Evolutionary conservation across 2,329 filamentous ascomycete species (phyloP), one percentile per base, ranked within the genome.

Genomic region (Aspergillus amoenus): DNA sequence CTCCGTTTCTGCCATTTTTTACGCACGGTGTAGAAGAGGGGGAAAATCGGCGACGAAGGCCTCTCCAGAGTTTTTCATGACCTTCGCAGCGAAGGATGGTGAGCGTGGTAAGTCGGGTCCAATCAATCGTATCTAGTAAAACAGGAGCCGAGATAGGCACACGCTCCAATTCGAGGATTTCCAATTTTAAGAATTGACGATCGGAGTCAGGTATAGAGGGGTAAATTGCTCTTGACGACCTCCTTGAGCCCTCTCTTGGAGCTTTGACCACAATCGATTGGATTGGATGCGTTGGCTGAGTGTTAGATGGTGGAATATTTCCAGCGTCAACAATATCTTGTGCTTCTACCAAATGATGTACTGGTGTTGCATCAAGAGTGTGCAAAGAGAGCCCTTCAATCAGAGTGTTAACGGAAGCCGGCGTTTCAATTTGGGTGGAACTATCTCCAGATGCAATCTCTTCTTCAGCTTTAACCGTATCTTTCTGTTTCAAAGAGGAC

Each of bases 61-160:
- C 82, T 66, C 86, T 88, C 90, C 90, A 94, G 2, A 94, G 78
- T 56, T 83, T 82, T 58, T 93, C 89, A 66, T 91, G 86, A 52
- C 89, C 84, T 34, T 81, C 79, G 68, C 90, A 94, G 60, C 88
- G 81, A 45, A 94, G 82, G 18, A 94, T 81, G 0, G 91, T 93
- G 50, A 94, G 74, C 15, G 79, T 88, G 3, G 86, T 89, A 52
- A 94, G 72, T 9, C 82, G 78, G 1, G 85, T 84, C 89, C 89
- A 94, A 73, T 94, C 89, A 42, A 94, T 81, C 1, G 84, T 87
- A 59, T 84, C 83, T 46, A 85, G 81, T 54, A 91, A 79, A n/a
- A 90, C 84, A 8, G 85, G 80, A 42, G 91, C 81, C 1, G 88
- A 91, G n/a, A 94, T 75, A 0, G 84, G 82, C 3, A 93, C 83